Evolutionary conservation across 225 moss, liverwort and hornwort genomes (phyloP).

Genomic region (Bryum argenteum): DNA sequence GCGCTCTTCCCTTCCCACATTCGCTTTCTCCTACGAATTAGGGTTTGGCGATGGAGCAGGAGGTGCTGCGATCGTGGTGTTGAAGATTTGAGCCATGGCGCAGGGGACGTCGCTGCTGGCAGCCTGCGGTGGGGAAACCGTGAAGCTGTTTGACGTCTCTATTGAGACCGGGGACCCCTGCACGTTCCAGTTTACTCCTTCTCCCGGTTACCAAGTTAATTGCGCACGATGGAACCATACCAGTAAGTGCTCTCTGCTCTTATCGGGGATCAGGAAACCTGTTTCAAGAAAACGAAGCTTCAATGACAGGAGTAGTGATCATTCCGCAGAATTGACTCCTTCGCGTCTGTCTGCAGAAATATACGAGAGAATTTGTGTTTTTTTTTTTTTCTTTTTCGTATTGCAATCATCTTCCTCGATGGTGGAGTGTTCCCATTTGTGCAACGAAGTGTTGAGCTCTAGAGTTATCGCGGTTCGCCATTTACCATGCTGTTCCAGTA

Average conservation of each 20-base stretch:
- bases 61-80: not conserved
- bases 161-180: constrained; percentile 86
- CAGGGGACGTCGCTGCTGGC: constrained; percentile 63
- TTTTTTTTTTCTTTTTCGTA: no score
- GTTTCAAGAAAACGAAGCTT: constrained; percentile 7
- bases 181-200: constrained; percentile 76
- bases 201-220: constrained; percentile 87
- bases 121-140: constrained; percentile 88
- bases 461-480: not conserved
- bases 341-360: no score
- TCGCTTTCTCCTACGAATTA: no score
- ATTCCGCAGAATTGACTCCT: not conserved
- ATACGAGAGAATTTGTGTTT: no score
- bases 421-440: not conserved
- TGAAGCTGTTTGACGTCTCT: constrained; percentile 90
- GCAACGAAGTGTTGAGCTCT: constrained; percentile 1
- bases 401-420: not conserved
- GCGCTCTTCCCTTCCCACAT: no score
- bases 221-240: constrained; percentile 96
- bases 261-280: constrained; percentile 18
- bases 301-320: not conserved
- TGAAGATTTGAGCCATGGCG: constrained; percentile 35
- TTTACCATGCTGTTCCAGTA: constrained; percentile 5
- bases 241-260: constrained; percentile 46
- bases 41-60: no score